Percentiles rank a stretch among this genome's conserved stretches.
phyloP scores from a whole-genome alignment of 129 eudicot species.

The Tanacetum coccineum region DNA sequence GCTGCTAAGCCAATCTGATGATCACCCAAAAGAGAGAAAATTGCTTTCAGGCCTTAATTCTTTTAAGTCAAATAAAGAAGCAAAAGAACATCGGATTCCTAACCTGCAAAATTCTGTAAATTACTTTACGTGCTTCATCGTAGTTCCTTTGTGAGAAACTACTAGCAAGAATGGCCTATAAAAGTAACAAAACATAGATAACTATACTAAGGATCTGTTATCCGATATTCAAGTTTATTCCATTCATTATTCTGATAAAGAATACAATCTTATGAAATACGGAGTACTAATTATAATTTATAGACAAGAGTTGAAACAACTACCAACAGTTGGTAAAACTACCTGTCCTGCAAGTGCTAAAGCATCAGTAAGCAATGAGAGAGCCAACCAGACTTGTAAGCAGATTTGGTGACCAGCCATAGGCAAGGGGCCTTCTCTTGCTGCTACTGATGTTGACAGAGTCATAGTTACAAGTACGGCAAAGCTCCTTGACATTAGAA shows the following conservation, averaged over 20 bases:
- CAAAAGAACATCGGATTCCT: constrained; percentile 16
- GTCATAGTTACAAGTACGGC: constrained; percentile 76
- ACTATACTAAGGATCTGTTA: not conserved
- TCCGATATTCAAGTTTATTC: not conserved
- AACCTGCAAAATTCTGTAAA: constrained; percentile 77
- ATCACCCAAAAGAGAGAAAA: constrained; percentile 9
- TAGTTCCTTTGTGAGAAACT: constrained; percentile 71
- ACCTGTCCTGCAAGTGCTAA: constrained; percentile 99
- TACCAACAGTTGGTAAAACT: not conserved
- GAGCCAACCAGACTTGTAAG: constrained; percentile 84
- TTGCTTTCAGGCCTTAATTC: not conserved
- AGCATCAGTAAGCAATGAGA: constrained; percentile 94
- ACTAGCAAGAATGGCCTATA: constrained; percentile 86
- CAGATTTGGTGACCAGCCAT: constrained; percentile 96
- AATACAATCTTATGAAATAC: not conserved
- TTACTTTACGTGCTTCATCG: constrained; percentile 67
- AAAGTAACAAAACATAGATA: not conserved
- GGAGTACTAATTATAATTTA: not conserved
- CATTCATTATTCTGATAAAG: not conserved
- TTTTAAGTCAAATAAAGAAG: constrained; percentile 6
- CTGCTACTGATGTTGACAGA: constrained; percentile 89
- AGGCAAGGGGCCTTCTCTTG: constrained; percentile 79
- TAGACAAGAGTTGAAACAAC: not conserved
- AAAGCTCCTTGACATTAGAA: constrained; percentile 68
- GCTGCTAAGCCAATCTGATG: constrained; percentile 62